These are phyloP conservation scores for Quercus phellos DNA, from an alignment of 331 rosid genomes.

Conservation along the genomic window DNA sequence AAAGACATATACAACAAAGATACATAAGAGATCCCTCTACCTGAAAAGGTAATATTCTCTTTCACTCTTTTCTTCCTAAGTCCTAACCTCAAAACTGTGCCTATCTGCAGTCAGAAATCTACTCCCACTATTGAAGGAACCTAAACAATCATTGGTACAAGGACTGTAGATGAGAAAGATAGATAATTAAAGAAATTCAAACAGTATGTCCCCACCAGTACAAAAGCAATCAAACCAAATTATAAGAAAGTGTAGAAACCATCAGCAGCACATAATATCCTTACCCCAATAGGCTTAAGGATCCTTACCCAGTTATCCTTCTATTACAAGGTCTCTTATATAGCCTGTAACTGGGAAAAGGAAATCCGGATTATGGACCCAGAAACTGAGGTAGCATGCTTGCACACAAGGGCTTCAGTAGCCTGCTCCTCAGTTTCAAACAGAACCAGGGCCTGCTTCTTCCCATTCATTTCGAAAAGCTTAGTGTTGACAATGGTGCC, in stretches of 20 bases:
- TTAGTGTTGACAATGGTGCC: slow-evolving; percentile 69
- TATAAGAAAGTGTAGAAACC: slow-evolving; percentile 24
- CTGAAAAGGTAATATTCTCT: background rate
- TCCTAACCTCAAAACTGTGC: slow-evolving; percentile 32
- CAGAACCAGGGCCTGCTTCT: slow-evolving; percentile 84
- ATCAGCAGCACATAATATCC: slow-evolving; percentile 48
- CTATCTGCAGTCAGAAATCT: slow-evolving; percentile 29
- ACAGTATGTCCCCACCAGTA: slow-evolving; percentile 35
- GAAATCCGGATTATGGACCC: slow-evolving; percentile 83
- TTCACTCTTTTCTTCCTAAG: slow-evolving; percentile 8
- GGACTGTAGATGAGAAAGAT: slow-evolving; percentile 32
- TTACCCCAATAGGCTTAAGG: slow-evolving; percentile 40
- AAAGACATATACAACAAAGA: slow-evolving; percentile 41
- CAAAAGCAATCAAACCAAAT: slow-evolving; percentile 30
- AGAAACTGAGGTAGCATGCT: slow-evolving; percentile 75
- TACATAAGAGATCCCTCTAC: slow-evolving; percentile 26
- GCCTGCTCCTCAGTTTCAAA: slow-evolving; percentile 95
- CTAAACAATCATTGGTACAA: slow-evolving; percentile 37
- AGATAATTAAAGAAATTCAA: slow-evolving; percentile 20
- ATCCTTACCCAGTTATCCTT: slow-evolving; percentile 29
- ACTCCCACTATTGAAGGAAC: slow-evolving; percentile 28
- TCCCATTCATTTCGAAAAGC: slow-evolving; percentile 95
- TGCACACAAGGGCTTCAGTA: slow-evolving; percentile 93
- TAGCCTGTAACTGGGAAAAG: slow-evolving; percentile 83
- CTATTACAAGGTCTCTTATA: slow-evolving; percentile 30